Base-by-base conservation (phyloP, 768 basidiomycete genomes). In the Serendipita sp. region DNA sequence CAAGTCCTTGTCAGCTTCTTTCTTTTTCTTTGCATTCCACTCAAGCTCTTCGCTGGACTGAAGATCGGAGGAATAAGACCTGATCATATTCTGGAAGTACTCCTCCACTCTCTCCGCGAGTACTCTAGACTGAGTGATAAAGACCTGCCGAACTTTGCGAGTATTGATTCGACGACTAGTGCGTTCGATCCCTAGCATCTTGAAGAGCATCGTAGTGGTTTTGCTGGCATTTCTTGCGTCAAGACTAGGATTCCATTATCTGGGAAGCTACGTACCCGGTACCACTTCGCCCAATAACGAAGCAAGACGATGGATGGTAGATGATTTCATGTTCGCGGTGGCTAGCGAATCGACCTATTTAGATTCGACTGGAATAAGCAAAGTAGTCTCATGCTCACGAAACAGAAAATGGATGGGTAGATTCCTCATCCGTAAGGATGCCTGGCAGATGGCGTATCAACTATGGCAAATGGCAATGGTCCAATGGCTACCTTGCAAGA, bases 151-250 rank as follows among this genome's bases (percentile, higher is more conserved):
- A 2, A 83, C 82, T 67, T 78, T 81, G 5, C 28, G 53, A 0
- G 72, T 68, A 42, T 74, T 69, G 2, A 70, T 64, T 16, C 69
- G 72, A 9, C 69, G 70, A 24, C 72, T 70, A 26, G 74, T 64
- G n/a, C 78, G 72, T 65, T 88, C 82, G 4, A 86, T 80, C 1
- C 79, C 78, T 1, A 87, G 74, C 79, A 88, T 86, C 69, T 85
- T 87, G 74, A 83, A 85, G 1, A 88, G 73, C 78, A 88, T 86
- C 0, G 85, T 83, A 0, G 86, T 88, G 0, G 84, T 88, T 76
- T 87, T 87, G 0, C 86, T 86, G 66, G 3, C 24, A 13, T n/a
- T n/a, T n/a, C n/a, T n/a, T n/a, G n/a, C n/a, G n/a, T 1, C 7
- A 24, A 3, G n/a, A 24, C 38, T 33, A 43, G 14, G 28, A 13